phyloP scores from a whole-genome alignment of 371 early-diverging fungal species.

The Mucor sp. region DNA sequence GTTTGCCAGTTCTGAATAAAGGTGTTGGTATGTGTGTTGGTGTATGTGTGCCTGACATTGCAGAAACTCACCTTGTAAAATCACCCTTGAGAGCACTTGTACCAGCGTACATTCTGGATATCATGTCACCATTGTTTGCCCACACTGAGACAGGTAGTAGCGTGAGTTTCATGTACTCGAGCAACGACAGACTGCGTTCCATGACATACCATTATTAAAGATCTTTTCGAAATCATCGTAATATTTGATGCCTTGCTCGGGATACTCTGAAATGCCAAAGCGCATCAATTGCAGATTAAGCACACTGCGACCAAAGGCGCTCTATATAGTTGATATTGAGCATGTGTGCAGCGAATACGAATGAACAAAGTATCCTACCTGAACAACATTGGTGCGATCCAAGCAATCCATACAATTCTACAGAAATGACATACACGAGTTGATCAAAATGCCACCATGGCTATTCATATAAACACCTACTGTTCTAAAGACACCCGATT shows the following conservation, averaged over 20 bases:
- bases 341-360: too few relatives aligned
- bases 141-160: slow-evolving; percentile 35
- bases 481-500: slow-evolving; percentile 52
- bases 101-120: slow-evolving; percentile 67
- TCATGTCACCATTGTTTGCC: slow-evolving; percentile 72
- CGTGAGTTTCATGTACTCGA: background rate
- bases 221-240: slow-evolving; percentile 61
- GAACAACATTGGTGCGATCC: slow-evolving; percentile 99
- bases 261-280: slow-evolving; percentile 63
- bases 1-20: slow-evolving; percentile 55
- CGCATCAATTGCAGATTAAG: slow-evolving; percentile 72
- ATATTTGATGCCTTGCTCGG: slow-evolving; percentile 62
- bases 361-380: too few relatives aligned
- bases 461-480: slow-evolving; percentile 17
- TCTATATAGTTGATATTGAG: too few relatives aligned
- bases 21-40: background rate
- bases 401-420: slow-evolving; percentile 99
- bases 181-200: too few relatives aligned
- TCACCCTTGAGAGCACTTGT: slow-evolving; percentile 77
- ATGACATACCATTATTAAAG: slow-evolving; percentile 56
- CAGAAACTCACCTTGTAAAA: slow-evolving; percentile 64
- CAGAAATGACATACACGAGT: background rate
- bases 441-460: too few relatives aligned
- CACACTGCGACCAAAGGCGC: slow-evolving; percentile 77
- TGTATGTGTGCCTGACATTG: too few relatives aligned